Conservation (phyloP, 2,329 filamentous ascomycete species). For the Lecanosticta acicola region DNA sequence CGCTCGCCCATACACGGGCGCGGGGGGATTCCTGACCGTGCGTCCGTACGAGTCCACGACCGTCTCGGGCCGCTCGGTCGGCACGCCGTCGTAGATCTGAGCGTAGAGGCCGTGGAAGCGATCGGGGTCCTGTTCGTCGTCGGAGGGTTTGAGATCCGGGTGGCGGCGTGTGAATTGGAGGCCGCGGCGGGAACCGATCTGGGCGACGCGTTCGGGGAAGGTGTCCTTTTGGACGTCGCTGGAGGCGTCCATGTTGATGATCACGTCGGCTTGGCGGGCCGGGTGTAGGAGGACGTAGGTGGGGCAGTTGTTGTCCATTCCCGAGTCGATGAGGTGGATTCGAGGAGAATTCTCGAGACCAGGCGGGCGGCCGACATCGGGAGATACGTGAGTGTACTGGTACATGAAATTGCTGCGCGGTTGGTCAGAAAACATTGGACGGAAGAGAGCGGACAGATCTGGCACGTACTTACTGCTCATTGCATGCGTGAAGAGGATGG, state of each 20-base stretch:
- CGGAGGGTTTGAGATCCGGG: conserved; percentile 20
- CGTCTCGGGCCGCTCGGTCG: conserved; percentile 19
- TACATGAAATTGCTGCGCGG: conserved; percentile 27
- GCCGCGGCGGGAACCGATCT: conserved; percentile 31
- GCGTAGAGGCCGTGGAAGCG: conserved; percentile 31
- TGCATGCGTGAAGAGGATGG: conserved; percentile 33
- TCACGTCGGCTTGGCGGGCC: conserved; percentile 26
- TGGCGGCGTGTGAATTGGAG: conserved; percentile 30
- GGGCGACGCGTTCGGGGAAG: conserved; percentile 30
- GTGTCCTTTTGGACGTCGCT: conserved; percentile 33
- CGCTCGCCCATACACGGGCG: conserved; percentile 18
- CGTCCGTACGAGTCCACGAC: conserved; percentile 30
- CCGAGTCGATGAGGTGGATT: conserved; percentile 33
- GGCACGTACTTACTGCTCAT: conserved; percentile 17
- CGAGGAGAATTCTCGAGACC: conserved; percentile 32
- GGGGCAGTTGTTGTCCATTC: conserved; percentile 36
- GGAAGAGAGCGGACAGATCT: background rate
- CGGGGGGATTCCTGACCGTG: conserved; percentile 27
- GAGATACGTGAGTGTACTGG: conserved; percentile 23
- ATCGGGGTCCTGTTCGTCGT: conserved; percentile 22
- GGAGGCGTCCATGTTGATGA: conserved; percentile 33
- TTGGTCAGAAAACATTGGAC: background rate
- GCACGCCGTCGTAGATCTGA: conserved; percentile 27
- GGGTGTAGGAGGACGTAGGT: conserved; percentile 29
- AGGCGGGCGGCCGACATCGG: conserved; percentile 20